A percentile compares a stretch with the other conserved stretches of the same genome.
Conservation (phyloP, 2,329 filamentous ascomycete species). For the Fusarium beomiforme region DNA sequence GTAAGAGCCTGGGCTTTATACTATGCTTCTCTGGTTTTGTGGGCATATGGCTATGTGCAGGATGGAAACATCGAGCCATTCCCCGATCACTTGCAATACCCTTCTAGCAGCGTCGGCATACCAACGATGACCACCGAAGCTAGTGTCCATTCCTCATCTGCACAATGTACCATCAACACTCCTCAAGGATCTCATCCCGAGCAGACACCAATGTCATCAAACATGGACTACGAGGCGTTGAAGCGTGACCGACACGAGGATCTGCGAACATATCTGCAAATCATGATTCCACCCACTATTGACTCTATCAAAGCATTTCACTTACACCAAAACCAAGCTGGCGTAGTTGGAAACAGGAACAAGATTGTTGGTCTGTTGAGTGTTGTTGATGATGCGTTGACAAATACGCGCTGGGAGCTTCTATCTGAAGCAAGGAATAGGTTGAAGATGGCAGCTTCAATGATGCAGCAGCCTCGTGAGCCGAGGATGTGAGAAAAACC, state of each 20-base stretch:
- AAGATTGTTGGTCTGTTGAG: slow-evolving; percentile 41
- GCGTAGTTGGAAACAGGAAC: slow-evolving; percentile 42
- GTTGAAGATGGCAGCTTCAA: slow-evolving; percentile 40
- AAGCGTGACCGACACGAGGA: slow-evolving; percentile 41
- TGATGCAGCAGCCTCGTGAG: slow-evolving; percentile 40
- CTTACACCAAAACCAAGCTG: slow-evolving; percentile 43
- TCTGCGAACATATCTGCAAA: slow-evolving; percentile 42
- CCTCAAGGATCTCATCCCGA: slow-evolving; percentile 33
- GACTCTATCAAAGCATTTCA: slow-evolving; percentile 44
- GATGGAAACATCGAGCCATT: slow-evolving; percentile 42
- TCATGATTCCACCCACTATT: slow-evolving; percentile 43
- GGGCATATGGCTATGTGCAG: slow-evolving; percentile 44
- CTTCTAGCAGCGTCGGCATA: slow-evolving; percentile 16
- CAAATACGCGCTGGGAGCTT: slow-evolving; percentile 41
- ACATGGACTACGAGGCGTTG: slow-evolving; percentile 32
- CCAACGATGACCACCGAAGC: slow-evolving; percentile 26
- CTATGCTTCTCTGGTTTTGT: slow-evolving; percentile 42
- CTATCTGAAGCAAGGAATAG: slow-evolving; percentile 40
- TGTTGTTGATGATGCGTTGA: slow-evolving; percentile 40
- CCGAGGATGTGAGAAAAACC: slow-evolving; percentile 25
- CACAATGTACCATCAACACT: slow-evolving; percentile 18
- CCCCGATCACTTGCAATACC: slow-evolving; percentile 41
- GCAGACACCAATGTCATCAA: slow-evolving; percentile 25
- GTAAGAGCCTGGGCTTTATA: slow-evolving; percentile 42
- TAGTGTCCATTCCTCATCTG: slow-evolving; percentile 34